These are phyloP conservation scores for Litsea cubeba DNA, from an alignment of 164 flowering plant species.

Conservation along the genomic window DNA sequence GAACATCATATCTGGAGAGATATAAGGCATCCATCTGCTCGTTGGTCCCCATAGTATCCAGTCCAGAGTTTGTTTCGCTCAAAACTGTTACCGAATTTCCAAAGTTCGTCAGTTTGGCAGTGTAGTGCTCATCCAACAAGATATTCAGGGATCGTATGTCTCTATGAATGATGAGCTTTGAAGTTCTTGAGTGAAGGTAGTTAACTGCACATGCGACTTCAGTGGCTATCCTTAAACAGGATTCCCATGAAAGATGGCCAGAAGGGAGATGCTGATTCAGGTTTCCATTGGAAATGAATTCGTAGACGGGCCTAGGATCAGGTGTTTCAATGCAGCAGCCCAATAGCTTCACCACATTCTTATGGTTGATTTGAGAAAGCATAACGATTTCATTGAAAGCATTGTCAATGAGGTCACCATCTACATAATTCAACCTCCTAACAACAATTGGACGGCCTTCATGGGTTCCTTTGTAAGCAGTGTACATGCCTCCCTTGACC, in stretches of 20 bases:
- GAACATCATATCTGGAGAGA: neutral
- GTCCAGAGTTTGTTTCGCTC: conserved; percentile 1
- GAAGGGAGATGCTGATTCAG: conserved; percentile 4
- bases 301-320: conserved; percentile 8
- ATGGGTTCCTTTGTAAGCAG: conserved; percentile 6
- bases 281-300: conserved; percentile 7
- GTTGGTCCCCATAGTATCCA: neutral
- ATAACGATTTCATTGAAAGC: conserved; percentile 6
- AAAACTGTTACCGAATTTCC: neutral
- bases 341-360: conserved; percentile 16
- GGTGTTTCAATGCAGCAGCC: conserved; percentile 17
- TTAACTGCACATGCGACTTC: conserved; percentile 10
- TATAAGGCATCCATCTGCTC: neutral
- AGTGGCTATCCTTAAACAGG: conserved; percentile 10
- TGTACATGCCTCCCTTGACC: neutral
- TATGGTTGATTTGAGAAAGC: conserved; percentile 12
- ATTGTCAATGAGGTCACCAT: neutral
- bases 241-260: conserved; percentile 8
- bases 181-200: conserved; percentile 10
- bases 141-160: conserved; percentile 6
- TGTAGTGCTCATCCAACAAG: conserved; percentile 13
- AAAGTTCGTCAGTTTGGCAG: conserved; percentile 15
- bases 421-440: neutral
- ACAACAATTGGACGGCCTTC: neutral
- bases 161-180: conserved; percentile 8